These are phyloP conservation scores for Penicillium hordei DNA, from an alignment of 2,329 filamentous ascomycete genomes.

Conservation along the genomic window DNA sequence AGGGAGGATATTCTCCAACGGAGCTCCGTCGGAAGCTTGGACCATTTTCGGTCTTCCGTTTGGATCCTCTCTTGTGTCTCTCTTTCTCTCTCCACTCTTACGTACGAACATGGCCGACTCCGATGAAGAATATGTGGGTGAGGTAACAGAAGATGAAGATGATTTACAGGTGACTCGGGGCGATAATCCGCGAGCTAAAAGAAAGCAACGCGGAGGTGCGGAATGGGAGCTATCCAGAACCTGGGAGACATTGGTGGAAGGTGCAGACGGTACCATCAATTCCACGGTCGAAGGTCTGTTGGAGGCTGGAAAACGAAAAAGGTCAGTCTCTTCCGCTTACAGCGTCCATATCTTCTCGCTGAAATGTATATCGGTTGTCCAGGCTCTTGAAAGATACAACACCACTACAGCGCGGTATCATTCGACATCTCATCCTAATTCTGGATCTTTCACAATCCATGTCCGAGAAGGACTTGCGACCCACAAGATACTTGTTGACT, in stretches of 20 bases:
- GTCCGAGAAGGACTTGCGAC: conserved; percentile 90
- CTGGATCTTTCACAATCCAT: conserved; percentile 92
- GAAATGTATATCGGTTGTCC: conserved; percentile 25
- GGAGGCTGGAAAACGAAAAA: conserved; percentile 78
- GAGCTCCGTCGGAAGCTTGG: conserved; percentile 36
- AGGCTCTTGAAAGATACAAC: conserved; percentile 90
- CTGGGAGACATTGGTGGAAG: conserved; percentile 72
- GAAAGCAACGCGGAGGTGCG: conserved; percentile 41
- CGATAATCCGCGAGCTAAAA: conserved; percentile 29
- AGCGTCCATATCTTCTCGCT: conserved; percentile 13
- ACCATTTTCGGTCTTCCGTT: conserved; percentile 18
- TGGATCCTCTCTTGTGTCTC: conserved; percentile 6
- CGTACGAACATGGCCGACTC: conserved; percentile 43
- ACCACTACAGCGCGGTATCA: conserved; percentile 92
- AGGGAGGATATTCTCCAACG: conserved; percentile 7
- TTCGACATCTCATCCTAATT: conserved; percentile 89
- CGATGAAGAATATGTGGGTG: conserved; percentile 55
- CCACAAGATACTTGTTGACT: conserved; percentile 78
- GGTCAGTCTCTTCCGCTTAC: conserved; percentile 43
- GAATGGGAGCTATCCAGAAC: conserved; percentile 52
- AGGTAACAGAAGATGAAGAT: conserved; percentile 49
- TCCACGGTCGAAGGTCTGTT: conserved; percentile 69
- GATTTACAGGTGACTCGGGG: conserved; percentile 25
- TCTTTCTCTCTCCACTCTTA: conserved; percentile 5
- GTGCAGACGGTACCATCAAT: conserved; percentile 74